Percentiles rank a stretch among this genome's conserved stretches.
phyloP scores from a whole-genome alignment of 2,329 filamentous ascomycete genomes.

The Dendryphion nanum region DNA sequence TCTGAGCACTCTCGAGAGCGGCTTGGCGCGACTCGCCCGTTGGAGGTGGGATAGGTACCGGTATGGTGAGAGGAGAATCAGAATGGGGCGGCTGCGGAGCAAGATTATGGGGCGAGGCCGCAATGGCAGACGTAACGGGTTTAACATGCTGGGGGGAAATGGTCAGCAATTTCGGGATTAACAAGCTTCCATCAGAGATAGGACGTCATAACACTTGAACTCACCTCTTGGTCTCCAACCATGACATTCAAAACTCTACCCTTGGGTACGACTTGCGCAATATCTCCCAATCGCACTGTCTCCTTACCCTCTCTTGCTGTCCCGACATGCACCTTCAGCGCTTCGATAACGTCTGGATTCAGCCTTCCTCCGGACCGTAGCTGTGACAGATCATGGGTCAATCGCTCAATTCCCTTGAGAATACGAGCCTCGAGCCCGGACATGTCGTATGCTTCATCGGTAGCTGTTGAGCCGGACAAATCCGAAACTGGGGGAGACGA shows the following conservation, averaged over 20 bases:
- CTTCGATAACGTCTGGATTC: constrained; percentile 62
- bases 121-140: constrained; percentile 53
- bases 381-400: constrained; percentile 63
- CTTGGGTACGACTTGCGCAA: constrained; percentile 67
- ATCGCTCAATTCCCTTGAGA: constrained; percentile 51
- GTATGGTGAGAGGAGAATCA: constrained; percentile 51
- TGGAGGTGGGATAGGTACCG: constrained; percentile 56
- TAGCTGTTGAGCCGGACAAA: constrained; percentile 27
- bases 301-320: constrained; percentile 45
- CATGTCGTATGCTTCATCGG: constrained; percentile 62
- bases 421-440: constrained; percentile 57
- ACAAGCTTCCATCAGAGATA: neutral
- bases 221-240: constrained; percentile 62
- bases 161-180: too few species aligned
- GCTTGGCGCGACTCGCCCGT: constrained; percentile 55
- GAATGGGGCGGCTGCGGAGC: constrained; percentile 51
- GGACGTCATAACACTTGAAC: neutral
- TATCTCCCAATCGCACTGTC: constrained; percentile 56
- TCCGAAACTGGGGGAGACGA: constrained; percentile 29
- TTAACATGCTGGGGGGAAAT: constrained; percentile 52
- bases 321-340: constrained; percentile 59
- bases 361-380: constrained; percentile 61
- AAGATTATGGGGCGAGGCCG: constrained; percentile 50
- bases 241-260: constrained; percentile 62
- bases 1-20: constrained; percentile 39